These are phyloP conservation scores for Fusarium sp. DNA, from an alignment of 2,329 filamentous ascomycete species.

Conservation along the genomic window DNA sequence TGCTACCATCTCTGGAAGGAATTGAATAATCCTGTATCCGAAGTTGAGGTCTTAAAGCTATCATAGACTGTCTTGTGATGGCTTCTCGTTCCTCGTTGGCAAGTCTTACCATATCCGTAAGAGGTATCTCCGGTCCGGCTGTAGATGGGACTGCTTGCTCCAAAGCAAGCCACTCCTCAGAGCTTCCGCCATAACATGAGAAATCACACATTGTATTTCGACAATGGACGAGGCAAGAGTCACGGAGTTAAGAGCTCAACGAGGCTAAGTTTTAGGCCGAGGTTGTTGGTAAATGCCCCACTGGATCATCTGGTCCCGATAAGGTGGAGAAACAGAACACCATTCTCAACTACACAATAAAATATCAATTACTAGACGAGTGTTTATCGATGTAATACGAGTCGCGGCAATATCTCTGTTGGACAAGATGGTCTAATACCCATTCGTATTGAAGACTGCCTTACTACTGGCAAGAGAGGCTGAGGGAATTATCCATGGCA, in stretches of 20 bases:
- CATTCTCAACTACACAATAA: too few species aligned
- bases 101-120: background rate
- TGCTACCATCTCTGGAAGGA: background rate
- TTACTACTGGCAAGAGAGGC: too few species aligned
- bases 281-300: background rate
- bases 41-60: background rate
- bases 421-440: too few species aligned
- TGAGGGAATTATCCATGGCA: too few species aligned
- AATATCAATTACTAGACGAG: too few species aligned
- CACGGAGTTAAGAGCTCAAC: too few species aligned
- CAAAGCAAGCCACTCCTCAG: slow-evolving; percentile 7
- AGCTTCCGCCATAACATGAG: background rate
- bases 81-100: slow-evolving; percentile 17
- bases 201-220: background rate
- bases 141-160: background rate
- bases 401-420: too few species aligned
- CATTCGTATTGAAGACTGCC: too few species aligned
- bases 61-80: background rate
- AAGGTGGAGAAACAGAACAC: too few species aligned
- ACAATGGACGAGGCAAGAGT: fast-evolving
- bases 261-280: background rate
- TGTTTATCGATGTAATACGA: too few species aligned
- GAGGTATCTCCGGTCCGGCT: background rate
- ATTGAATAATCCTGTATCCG: background rate
- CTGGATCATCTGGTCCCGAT: too few species aligned